Base-by-base conservation (phyloP, 2,329 filamentous ascomycete species). In the Arthroderma uncinatum region DNA sequence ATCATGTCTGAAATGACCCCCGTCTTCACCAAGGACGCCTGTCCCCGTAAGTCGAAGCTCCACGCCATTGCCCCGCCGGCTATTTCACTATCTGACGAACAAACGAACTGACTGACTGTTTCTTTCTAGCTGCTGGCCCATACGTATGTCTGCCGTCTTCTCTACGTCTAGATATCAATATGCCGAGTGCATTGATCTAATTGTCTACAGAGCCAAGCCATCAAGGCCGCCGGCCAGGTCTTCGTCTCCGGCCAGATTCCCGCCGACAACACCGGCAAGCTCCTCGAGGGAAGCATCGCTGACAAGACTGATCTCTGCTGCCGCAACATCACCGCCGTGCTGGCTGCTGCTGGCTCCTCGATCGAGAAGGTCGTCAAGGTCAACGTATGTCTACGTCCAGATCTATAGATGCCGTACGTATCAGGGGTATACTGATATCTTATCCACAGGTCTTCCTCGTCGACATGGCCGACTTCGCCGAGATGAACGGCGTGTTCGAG, bases 361-460 rank as follows among this genome's bases (percentile, higher is more conserved):
- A 80, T 97, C 59, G 74, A 82, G 62, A 87, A 84, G 73, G 85
- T 95, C 50, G 87, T 96, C 75, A 95, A 96, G 81, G 87, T 90
- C 65, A 89, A 84, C 70, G 75, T 75, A 62, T 50, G 71, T 37
- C 19, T 10, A 23, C 4, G 19, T 34, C 14, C n/a, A 9, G 14
- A 23, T 21, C 23, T 25, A 10, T 12, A 3, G 33, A 12, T 37
- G 30, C 21, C 16, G 5, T 10, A 25, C 23, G 3, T 2, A 3
- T 12, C n/a, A 23, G 40, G 21, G 21, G 19, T 34, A 25, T 37
- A 28, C 36, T 54, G 19, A 37, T n/a, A n/a, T n/a, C 42, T 36
- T 56, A 10, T n/a, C 19, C 21, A 25, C 37, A 75, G 73, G 86
- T 95, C 69, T 97, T 96, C 80, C 76, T 97, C 61, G 85, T 86